phyloP scores from a whole-genome alignment of 1,139 yeast species.

The Suhomyces guaymorum region DNA sequence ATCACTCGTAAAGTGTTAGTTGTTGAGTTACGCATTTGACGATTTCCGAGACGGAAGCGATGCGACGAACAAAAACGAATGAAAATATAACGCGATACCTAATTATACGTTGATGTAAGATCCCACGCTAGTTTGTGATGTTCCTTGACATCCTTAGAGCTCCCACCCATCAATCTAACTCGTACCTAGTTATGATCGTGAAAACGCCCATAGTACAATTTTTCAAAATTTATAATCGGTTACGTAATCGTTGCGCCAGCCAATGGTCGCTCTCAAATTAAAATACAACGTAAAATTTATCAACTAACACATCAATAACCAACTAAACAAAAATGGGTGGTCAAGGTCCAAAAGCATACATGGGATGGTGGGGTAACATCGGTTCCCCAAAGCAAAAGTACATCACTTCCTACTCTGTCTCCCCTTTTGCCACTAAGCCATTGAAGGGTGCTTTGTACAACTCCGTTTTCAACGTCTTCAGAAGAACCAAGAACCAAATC shows the following conservation, averaged over 20 bases:
- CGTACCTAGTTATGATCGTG: no score
- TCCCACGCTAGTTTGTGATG: no score
- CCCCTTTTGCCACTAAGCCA: conserved; percentile 93
- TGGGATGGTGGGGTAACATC: conserved; percentile 97
- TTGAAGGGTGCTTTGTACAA: conserved; percentile 82
- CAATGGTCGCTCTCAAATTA: conserved; percentile 15
- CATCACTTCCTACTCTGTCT: conserved; percentile 80
- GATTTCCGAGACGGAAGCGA: not conserved
- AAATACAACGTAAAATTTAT: conserved; percentile 11
- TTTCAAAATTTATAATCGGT: conserved; percentile 1
- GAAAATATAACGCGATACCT: no score
- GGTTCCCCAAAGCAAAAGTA: conserved; percentile 90
- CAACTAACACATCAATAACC: conserved; percentile 4
- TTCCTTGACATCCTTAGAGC: no score
- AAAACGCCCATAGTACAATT: no score
- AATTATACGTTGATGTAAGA: no score
- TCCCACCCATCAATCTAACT: no score
- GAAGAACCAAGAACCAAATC: conserved; percentile 89
- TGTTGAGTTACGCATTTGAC: not conserved
- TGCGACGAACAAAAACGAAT: not conserved
- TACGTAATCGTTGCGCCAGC: conserved; percentile 12
- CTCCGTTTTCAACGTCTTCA: conserved; percentile 89
- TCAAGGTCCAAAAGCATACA: conserved; percentile 73
- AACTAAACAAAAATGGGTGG: conserved; percentile 54
- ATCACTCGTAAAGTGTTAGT: not conserved